Conservation (phyloP, 2,329 filamentous ascomycete genomes). For the Teratosphaeria pseudoeucalypti region DNA sequence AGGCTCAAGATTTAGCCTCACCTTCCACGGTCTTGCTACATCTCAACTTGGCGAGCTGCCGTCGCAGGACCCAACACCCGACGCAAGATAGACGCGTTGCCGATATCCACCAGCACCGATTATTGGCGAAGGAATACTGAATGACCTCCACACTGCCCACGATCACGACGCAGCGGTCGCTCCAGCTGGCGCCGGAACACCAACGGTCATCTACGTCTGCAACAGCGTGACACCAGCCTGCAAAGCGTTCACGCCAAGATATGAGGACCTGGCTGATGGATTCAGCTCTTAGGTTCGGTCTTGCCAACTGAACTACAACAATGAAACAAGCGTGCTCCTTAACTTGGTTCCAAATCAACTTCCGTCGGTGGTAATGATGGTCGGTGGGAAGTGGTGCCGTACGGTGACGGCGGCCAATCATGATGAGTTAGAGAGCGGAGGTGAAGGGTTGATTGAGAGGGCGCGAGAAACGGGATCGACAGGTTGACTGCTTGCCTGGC, state of each 20-base stretch:
- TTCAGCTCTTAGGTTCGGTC: conserved; percentile 5
- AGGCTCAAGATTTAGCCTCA: not conserved
- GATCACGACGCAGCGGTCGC: conserved; percentile 12
- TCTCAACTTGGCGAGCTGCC: too few species aligned
- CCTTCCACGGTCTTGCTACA: not conserved
- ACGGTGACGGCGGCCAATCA: conserved; percentile 9
- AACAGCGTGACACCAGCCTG: conserved; percentile 12
- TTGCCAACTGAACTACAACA: conserved; percentile 10
- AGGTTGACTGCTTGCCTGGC: too few species aligned
- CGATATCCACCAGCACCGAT: not conserved
- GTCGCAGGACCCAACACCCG: too few species aligned
- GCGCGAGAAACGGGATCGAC: not conserved
- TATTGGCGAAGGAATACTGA: not conserved
- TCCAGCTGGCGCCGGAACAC: conserved; percentile 9
- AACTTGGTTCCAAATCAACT: conserved; percentile 16
- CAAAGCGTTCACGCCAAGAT: conserved; percentile 9
- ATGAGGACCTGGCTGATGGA: conserved; percentile 6
- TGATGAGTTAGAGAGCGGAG: not conserved
- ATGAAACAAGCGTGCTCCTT: conserved; percentile 10
- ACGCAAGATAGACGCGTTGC: not conserved
- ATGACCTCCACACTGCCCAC: conserved; percentile 6
- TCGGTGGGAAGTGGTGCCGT: conserved; percentile 6
- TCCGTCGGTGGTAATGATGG: conserved; percentile 11
- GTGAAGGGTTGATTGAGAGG: not conserved
- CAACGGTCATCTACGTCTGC: conserved; percentile 38